These are phyloP conservation scores for Neurospora sp. DNA, from an alignment of 495 filamentous ascomycete genomes.

Conservation along the genomic window DNA sequence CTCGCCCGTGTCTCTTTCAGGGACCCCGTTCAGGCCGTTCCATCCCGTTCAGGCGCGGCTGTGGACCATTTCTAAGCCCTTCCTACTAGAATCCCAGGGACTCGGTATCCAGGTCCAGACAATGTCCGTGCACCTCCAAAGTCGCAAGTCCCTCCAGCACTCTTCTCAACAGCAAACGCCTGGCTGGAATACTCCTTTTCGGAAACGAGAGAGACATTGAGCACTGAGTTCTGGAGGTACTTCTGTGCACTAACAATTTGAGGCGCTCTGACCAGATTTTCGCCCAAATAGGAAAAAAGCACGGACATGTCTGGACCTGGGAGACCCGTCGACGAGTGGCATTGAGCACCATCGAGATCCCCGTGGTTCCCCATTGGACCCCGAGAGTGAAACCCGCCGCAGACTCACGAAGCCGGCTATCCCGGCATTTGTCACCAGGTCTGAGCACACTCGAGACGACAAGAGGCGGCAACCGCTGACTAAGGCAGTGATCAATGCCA, in stretches of 20 bases:
- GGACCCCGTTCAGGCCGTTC: neutral
- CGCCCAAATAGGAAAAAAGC: neutral
- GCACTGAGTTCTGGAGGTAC: neutral
- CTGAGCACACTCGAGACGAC: neutral
- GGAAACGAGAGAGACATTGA: too few relatives aligned
- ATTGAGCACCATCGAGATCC: neutral
- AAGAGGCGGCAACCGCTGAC: neutral
- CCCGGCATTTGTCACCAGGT: neutral
- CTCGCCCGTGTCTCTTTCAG: neutral
- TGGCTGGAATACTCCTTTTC: neutral
- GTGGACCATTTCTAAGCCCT: neutral
- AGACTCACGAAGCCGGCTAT: neutral
- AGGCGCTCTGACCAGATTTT: neutral
- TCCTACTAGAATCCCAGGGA: neutral
- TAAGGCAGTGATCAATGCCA: neutral
- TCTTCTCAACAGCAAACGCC: neutral
- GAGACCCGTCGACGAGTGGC: neutral
- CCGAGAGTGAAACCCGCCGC: neutral
- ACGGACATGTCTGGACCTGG: neutral
- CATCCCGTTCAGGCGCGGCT: neutral
- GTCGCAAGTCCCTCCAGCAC: neutral
- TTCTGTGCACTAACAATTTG: neutral
- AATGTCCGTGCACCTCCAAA: neutral
- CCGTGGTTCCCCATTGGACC: neutral
- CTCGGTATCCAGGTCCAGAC: neutral